Conservation (phyloP, 345 rosid genomes). For the Citropsis articulata region DNA sequence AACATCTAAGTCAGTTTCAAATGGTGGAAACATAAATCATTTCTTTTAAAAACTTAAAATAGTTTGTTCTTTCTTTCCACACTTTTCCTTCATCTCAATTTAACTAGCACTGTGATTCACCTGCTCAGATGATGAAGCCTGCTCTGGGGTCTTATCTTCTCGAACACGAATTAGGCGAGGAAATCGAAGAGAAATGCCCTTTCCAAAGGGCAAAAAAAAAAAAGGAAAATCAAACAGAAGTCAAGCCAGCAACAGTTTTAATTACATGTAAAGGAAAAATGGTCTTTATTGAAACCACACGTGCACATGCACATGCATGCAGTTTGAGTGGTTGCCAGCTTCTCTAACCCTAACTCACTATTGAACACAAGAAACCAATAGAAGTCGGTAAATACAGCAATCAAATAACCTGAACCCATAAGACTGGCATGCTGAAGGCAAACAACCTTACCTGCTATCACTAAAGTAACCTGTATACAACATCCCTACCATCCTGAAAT, state of each 20-base stretch:
- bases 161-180: conserved; percentile 82
- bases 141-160: conserved; percentile 81
- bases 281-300: too few species aligned
- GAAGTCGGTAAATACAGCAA: neutral
- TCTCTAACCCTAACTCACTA: neutral
- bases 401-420: neutral
- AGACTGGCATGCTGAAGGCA: neutral
- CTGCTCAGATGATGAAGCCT: conserved; percentile 82
- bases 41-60: neutral
- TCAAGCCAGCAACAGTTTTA: neutral
- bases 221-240: neutral
- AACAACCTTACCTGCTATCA: neutral
- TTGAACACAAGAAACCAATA: neutral
- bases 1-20: neutral
- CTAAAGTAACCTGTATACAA: neutral
- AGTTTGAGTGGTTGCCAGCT: neutral
- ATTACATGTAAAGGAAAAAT: neutral
- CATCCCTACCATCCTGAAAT: neutral
- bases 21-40: neutral
- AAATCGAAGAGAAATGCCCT: conserved; percentile 91
- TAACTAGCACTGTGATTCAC: conserved; percentile 32
- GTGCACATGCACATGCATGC: neutral
- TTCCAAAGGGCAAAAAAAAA: neutral
- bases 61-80: neutral
- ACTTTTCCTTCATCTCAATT: neutral